phyloP scores from a whole-genome alignment of 2,329 filamentous ascomycete genomes.

The Bretziella fagacearum region DNA sequence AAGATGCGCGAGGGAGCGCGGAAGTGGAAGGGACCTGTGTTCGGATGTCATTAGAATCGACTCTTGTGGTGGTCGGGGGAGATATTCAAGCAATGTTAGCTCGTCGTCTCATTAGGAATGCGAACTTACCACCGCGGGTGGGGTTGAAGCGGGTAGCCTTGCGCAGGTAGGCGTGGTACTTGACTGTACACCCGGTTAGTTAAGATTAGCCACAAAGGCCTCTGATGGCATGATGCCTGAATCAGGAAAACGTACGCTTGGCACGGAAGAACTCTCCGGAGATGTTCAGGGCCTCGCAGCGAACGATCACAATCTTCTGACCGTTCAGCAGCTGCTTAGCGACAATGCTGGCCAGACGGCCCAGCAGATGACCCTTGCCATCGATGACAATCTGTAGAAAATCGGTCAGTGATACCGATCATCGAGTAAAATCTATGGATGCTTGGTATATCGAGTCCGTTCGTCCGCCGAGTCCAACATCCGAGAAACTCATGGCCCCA shows the following conservation, averaged over 20 bases:
- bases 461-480: not conserved
- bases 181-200: conserved; percentile 47
- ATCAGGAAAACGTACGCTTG: conserved; percentile 67
- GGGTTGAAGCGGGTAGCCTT: conserved; percentile 99
- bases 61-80: not conserved
- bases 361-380: conserved; percentile 99
- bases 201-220: conserved; percentile 1
- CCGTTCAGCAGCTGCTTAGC: conserved; percentile 98
- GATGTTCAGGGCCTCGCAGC: conserved; percentile 99
- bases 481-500: too few relatives aligned
- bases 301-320: conserved; percentile 98
- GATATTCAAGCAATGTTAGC: conserved; percentile 1
- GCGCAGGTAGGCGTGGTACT: conserved; percentile 99
- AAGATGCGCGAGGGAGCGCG: conserved; percentile 97
- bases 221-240: not conserved
- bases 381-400: conserved; percentile 75
- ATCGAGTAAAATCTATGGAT: not conserved
- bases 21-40: conserved; percentile 94
- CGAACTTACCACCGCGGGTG: conserved; percentile 74
- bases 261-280: conserved; percentile 99
- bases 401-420: not conserved
- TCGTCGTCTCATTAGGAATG: not conserved
- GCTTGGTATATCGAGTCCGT: not conserved
- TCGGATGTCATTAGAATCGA: conserved; percentile 19
- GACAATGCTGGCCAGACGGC: conserved; percentile 93